Percentiles rank a stretch among this genome's conserved stretches.
Conservation (phyloP, 306 rosid species). For the Acacia melanoxylon region DNA sequence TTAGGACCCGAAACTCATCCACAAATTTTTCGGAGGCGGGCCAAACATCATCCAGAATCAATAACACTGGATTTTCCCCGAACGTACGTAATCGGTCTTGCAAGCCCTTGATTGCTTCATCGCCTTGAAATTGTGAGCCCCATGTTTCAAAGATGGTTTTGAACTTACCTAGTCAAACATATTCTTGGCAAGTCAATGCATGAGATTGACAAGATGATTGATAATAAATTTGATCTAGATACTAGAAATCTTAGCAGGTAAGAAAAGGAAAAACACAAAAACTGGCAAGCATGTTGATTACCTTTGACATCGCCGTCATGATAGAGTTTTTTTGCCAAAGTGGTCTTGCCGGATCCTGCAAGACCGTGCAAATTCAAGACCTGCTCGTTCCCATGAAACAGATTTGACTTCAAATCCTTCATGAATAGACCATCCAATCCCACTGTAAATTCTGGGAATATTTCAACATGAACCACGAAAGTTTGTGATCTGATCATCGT, state of each 20-base stretch:
- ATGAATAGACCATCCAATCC: not conserved
- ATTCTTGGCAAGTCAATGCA: not conserved
- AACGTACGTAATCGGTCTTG: not conserved
- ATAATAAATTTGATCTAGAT: not conserved
- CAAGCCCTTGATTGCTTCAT: not conserved
- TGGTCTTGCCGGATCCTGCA: not conserved
- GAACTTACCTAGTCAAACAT: not conserved
- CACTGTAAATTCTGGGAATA: not conserved
- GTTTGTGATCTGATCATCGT: not conserved
- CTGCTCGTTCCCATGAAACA: not conserved
- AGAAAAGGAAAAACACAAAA: not conserved
- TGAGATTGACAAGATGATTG: not conserved
- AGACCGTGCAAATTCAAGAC: not conserved
- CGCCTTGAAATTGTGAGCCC: not conserved
- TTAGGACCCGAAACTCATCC: not conserved
- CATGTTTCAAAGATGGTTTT: not conserved
- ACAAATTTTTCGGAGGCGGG: not conserved
- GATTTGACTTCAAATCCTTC: not conserved
- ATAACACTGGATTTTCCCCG: not conserved
- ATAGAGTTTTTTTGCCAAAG: not conserved
- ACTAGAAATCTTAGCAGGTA: not conserved
- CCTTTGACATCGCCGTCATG: not conserved
- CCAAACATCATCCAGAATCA: constrained; percentile 9
- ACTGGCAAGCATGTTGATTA: not conserved
- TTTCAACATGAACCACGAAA: not conserved